A percentile compares a stretch with the other conserved stretches of the same genome.
Evolutionary conservation across 345 rosid species (phyloP).

Genomic region (Arabidopsis thaliana): TAIR10.1 NC_003075.7:1941501-1942000

Average conservation of each 20-base stretch:
- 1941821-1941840: slow-evolving; percentile 5
- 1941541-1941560: slow-evolving; percentile 2
- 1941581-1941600: slow-evolving; percentile 89
- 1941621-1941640: slow-evolving; percentile 78
- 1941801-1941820: neutral
- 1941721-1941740: slow-evolving; percentile 98
- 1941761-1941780: neutral
- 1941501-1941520: neutral
- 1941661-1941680: slow-evolving; percentile 83
- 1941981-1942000: neutral
- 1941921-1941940: slow-evolving; percentile 63
- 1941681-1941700: slow-evolving; percentile 88
- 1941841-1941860: slow-evolving; percentile 82
- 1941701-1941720: slow-evolving; percentile 98
- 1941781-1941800: neutral
- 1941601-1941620: slow-evolving; percentile 82
- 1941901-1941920: slow-evolving; percentile 82
- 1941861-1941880: slow-evolving; percentile 98
- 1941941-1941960: slow-evolving; percentile 93
- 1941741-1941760: neutral
- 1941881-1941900: slow-evolving; percentile 97
- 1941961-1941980: slow-evolving; percentile 65
- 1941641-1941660: slow-evolving; percentile 68
- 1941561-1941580: slow-evolving; percentile 90
- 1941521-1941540: slow-evolving; percentile 8